Evolutionary conservation across 371 early-diverging fungal species (phyloP).

Genomic region (Dichotomocladium elegans): DNA sequence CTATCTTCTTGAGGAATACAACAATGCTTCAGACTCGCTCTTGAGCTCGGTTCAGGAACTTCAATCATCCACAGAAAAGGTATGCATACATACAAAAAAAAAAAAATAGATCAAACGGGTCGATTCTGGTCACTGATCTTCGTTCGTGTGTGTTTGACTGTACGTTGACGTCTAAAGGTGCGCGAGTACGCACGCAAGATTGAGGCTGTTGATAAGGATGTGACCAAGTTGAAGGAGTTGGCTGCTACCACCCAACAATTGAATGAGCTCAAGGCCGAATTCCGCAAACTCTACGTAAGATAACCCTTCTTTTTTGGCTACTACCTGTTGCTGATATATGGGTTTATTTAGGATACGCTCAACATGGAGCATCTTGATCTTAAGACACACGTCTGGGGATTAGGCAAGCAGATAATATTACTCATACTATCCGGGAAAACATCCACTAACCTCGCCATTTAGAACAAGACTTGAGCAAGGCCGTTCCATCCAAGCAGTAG

Average conservation of each 20-base stretch:
- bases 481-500: conserved; percentile 8
- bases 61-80: conserved; percentile 72
- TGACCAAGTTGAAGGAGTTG: conserved; percentile 52
- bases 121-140: neutral
- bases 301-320: neutral
- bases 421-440: too few relatives aligned
- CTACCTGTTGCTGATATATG: neutral
- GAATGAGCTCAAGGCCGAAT: conserved; percentile 56
- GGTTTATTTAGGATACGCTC: conserved; percentile 49
- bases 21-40: conserved; percentile 64
- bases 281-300: conserved; percentile 64
- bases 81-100: conserved; percentile 9
- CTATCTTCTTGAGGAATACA: conserved; percentile 80
- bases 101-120: neutral
- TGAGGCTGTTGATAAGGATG: conserved; percentile 65
- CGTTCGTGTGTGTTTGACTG: too few relatives aligned
- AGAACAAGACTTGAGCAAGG: conserved; percentile 21
- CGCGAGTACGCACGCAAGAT: conserved; percentile 75
- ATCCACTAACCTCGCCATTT: too few relatives aligned
- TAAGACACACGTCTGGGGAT: conserved; percentile 74
- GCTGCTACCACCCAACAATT: conserved; percentile 68
- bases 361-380: conserved; percentile 73
- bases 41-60: conserved; percentile 73
- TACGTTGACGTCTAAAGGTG: conserved; percentile 46
- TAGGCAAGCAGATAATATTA: conserved; percentile 45